Percentiles rank a stretch among this genome's conserved stretches.
Evolutionary conservation across 805 yeast species (phyloP).

Genomic region (Grigorovia humatica): DNA sequence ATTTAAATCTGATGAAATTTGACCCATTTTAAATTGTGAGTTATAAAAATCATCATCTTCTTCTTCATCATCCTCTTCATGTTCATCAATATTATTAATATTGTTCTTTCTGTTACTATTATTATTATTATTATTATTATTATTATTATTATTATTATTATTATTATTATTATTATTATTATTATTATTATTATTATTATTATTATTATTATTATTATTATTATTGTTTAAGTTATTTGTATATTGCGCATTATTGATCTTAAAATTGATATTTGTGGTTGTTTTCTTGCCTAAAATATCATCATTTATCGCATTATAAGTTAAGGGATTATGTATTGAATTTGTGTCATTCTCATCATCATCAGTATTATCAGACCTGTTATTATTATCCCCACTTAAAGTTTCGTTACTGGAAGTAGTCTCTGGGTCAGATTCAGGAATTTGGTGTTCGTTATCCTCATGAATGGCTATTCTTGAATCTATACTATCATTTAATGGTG

Average conservation of each 20-base stretch:
- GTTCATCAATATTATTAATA: not conserved
- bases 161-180: not conserved
- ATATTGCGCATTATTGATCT: too few relatives aligned
- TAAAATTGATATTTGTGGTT: too few relatives aligned
- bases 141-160: too few relatives aligned
- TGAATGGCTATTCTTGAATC: not conserved
- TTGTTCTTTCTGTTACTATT: too few relatives aligned
- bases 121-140: not conserved
- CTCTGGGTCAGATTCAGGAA: constrained; percentile 29
- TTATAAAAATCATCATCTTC: constrained; percentile 3
- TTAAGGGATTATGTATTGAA: too few relatives aligned
- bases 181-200: too few relatives aligned
- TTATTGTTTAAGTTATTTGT: too few relatives aligned
- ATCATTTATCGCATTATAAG: too few relatives aligned
- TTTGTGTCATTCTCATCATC: not conserved
- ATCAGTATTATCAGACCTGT: not conserved
- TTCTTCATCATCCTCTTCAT: not conserved
- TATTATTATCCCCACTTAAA: constrained; percentile 14
- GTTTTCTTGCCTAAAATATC: too few relatives aligned
- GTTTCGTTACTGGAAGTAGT: constrained; percentile 10
- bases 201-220: not conserved
- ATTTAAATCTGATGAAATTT: constrained; percentile 31
- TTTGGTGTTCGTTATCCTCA: constrained; percentile 14
- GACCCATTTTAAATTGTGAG: constrained; percentile 22
- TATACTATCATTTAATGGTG: not conserved